Evolutionary conservation across 176 grass and related monocot species (phyloP), one percentile per base, ranked within the genome.

Genomic region (Oryza glaberrima): DNA sequence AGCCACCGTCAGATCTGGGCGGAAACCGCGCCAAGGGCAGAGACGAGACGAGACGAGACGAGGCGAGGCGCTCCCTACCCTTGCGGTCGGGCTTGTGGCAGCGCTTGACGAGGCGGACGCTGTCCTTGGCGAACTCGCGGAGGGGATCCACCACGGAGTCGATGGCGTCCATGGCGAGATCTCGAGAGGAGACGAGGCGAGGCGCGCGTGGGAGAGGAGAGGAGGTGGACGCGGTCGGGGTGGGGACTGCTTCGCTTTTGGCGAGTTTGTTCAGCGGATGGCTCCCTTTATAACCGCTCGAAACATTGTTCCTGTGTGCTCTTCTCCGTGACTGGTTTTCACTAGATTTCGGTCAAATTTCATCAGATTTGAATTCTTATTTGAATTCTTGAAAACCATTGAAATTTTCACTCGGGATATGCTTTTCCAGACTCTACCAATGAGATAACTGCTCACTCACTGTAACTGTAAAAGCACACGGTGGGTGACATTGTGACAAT

Each of bases 21-120:
- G 2, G 43, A 44, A 44, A 44, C 1, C 43, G 43, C 43, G 43
- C 9, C 43, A 3, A 10, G 43, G 43, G 7, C 41, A 43, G 41
- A 43, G 41, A 43, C 7, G 41, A 1, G 52, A 17, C 61, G 51
- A 28, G 41, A 35, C 34, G 35, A 36, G 34, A 70, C 34, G 36
- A 38, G 36, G 19, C 0, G 16, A 10, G 6, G 8, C 15, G 16
- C 23, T 30, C 36, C 84, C 67, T 32, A 93, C 94, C 91, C 75
- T 98, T 98, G 90, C 88, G 92, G 90, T 98, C 95, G 23, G 95
- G 95, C 79, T 99, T 99, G 94, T 99, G 97, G 87, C 97, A 99
- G 38, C 97, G 90, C 89, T 99, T 99, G 71, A 99, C 94, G 72
- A 99, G 97, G 78, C 97, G 97, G 46, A 99, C 47, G 88, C 97